Percentiles rank a stretch among this genome's conserved stretches.
Evolutionary conservation across 306 rosid species (phyloP).

Genomic region (Acmispon strigosus): DNA sequence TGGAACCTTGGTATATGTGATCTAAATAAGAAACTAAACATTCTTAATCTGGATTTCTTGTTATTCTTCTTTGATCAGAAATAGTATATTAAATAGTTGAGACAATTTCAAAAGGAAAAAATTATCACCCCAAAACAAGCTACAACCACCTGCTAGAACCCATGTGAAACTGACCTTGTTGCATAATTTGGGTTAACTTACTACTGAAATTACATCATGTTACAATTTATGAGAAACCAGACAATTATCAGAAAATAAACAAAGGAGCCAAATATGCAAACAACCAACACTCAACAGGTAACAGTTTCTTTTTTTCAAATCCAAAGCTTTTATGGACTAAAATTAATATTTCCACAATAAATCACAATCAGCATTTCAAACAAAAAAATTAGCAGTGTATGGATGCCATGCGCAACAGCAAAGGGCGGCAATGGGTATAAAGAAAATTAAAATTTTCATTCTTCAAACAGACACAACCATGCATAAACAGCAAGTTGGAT

Average conservation of each 20-base stretch:
- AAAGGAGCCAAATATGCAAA: not conserved
- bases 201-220: not conserved
- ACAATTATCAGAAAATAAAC: not conserved
- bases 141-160: not conserved
- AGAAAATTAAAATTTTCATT: not conserved
- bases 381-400: not conserved
- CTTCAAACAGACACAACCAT: not conserved
- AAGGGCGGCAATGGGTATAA: not conserved
- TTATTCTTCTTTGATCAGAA: not conserved
- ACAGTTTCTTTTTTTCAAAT: not conserved
- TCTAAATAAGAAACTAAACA: not conserved
- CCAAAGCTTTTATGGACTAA: not conserved
- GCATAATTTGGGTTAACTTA: not conserved
- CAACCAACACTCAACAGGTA: not conserved
- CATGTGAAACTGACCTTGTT: not conserved
- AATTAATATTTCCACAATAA: not conserved
- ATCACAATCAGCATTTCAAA: conserved; percentile 3
- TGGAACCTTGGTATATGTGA: not conserved
- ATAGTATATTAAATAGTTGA: not conserved
- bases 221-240: not conserved
- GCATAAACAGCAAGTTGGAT: not conserved
- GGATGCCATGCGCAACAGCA: not conserved
- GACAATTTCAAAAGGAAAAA: not conserved
- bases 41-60: not conserved
- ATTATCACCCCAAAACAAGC: not conserved